A percentile compares a stretch with the other conserved stretches of the same genome.
Evolutionary conservation across 2,329 filamentous ascomycete species (phyloP).

Genomic region (Aspergillus sp.): DNA sequence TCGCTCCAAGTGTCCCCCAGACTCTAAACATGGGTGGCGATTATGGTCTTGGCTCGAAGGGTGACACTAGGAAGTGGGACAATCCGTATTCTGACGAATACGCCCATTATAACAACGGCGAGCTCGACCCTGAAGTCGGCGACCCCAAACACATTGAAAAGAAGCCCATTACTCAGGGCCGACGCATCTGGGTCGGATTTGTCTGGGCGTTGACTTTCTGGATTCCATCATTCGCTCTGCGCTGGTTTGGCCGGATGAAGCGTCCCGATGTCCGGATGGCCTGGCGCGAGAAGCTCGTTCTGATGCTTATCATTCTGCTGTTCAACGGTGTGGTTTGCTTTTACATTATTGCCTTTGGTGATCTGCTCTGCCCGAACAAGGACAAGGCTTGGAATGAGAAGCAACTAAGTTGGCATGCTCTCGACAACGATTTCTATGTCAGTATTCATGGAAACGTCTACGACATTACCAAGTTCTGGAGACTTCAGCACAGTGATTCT

Average conservation of each 20-base stretch:
- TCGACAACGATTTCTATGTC: conserved; percentile 79
- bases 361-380: conserved; percentile 82
- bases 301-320: conserved; percentile 77
- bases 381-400: conserved; percentile 81
- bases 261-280: conserved; percentile 94
- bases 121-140: conserved; percentile 75
- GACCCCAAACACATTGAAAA: conserved; percentile 76
- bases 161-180: conserved; percentile 61
- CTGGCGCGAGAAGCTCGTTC: conserved; percentile 91
- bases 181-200: conserved; percentile 76
- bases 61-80: conserved; percentile 73
- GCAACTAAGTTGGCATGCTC: conserved; percentile 71
- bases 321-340: conserved; percentile 83
- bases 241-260: conserved; percentile 90
- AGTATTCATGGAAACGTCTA: conserved; percentile 87
- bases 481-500: conserved; percentile 76
- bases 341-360: conserved; percentile 86
- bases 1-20: conserved; percentile 49
- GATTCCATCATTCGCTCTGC: conserved; percentile 84
- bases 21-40: conserved; percentile 70
- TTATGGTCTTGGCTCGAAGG: conserved; percentile 85
- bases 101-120: conserved; percentile 70
- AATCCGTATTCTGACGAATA: conserved; percentile 33
- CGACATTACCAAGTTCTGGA: conserved; percentile 88
- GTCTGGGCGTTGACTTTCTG: conserved; percentile 90